Evolutionary conservation across 1,284 basidiomycete genomes (phyloP).

Genomic region (Cystobasidium sp.): DNA sequence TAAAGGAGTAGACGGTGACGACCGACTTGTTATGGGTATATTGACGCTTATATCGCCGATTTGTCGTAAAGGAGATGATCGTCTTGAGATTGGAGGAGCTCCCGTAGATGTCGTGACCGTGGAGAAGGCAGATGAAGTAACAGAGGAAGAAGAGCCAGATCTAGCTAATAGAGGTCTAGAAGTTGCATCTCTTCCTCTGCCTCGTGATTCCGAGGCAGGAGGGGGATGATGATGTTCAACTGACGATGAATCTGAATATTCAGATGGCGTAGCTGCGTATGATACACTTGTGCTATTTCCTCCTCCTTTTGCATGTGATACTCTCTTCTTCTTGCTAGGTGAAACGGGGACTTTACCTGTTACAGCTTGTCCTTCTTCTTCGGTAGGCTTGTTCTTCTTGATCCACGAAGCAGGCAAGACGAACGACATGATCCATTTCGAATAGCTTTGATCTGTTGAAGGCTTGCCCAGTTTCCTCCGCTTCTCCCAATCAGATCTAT

Average conservation of each 20-base stretch:
- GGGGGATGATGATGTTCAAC: neutral
- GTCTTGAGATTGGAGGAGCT: conserved; percentile 8
- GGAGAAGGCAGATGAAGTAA: conserved; percentile 8
- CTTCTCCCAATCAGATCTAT: conserved; percentile 87
- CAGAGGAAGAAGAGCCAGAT: conserved; percentile 18
- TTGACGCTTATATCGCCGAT: neutral
- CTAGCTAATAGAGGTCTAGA: conserved; percentile 21
- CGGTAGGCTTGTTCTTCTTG: too few relatives aligned
- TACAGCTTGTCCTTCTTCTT: too few relatives aligned
- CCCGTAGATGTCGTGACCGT: neutral
- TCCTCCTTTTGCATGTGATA: neutral
- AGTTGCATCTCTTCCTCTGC: conserved; percentile 27
- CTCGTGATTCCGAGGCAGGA: neutral
- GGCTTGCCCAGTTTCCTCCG: conserved; percentile 36
- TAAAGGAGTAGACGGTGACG: neutral
- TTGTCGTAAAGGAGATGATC: conserved; percentile 20
- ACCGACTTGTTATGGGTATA: neutral
- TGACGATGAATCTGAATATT: conserved; percentile 8
- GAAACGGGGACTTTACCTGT: neutral
- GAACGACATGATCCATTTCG: neutral
- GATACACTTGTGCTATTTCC: neutral
- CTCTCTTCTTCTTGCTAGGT: neutral
- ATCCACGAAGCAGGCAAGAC: neutral
- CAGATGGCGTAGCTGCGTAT: neutral
- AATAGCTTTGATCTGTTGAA: neutral